Evolutionary conservation across 371 early-diverging fungal genomes (phyloP).

Genomic region (Haplosporangium sp.): DNA sequence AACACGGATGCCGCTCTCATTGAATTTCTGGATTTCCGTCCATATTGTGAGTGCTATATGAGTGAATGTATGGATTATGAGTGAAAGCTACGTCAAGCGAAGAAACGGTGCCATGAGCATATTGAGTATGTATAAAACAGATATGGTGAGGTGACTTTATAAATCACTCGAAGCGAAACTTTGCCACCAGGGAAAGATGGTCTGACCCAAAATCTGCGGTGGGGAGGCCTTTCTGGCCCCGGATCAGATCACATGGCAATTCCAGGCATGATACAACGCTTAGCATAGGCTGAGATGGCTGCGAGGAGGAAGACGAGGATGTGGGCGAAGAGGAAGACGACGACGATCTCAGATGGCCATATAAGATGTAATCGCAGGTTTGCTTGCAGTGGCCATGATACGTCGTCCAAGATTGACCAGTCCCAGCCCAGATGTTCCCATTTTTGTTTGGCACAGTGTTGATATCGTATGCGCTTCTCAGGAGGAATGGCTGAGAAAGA

Average conservation of each 20-base stretch:
- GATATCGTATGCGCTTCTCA: slow-evolving; percentile 27
- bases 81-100: no score
- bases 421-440: neutral
- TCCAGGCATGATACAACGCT: slow-evolving; percentile 17
- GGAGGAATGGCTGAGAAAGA: slow-evolving; percentile 11
- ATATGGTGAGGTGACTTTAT: no score
- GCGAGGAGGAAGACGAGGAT: neutral
- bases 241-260: slow-evolving; percentile 22
- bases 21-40: no score
- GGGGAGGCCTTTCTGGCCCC: slow-evolving; percentile 10
- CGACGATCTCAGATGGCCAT: slow-evolving; percentile 19
- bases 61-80: no score
- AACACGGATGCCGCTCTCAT: no score
- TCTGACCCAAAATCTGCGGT: slow-evolving; percentile 34
- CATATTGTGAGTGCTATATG: no score
- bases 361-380: slow-evolving; percentile 45
- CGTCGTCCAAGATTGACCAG: slow-evolving; percentile 30
- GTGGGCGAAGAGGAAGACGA: neutral
- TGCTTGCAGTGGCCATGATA: slow-evolving; percentile 9
- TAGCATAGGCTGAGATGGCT: neutral
- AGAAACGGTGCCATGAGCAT: no score
- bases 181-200: slow-evolving; percentile 37
- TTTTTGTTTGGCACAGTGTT: neutral
- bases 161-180: slow-evolving; percentile 6
- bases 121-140: no score